Evolutionary conservation across 805 yeast genomes (phyloP).

Genomic region (Monosporozyma aerobia): DNA sequence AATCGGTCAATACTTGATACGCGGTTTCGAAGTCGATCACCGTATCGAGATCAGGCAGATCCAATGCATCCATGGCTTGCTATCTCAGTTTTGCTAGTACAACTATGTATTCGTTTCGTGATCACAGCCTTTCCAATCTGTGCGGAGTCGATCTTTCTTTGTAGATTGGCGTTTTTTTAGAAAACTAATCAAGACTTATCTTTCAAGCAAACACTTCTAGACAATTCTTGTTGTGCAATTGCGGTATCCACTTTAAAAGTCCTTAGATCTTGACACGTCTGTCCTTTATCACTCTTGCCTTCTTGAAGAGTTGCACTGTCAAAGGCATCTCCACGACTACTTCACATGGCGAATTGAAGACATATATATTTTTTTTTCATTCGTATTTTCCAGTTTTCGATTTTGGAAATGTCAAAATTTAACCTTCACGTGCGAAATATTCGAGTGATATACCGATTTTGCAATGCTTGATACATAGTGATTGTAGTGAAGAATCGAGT

Average conservation of each 20-base stretch:
- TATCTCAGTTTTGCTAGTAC: neutral
- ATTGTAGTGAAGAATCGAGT: neutral
- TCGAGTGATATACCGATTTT: neutral
- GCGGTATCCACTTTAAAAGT: neutral
- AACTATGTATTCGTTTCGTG: neutral
- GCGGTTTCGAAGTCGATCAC: conserved; percentile 31
- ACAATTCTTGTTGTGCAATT: neutral
- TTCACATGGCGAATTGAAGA: neutral
- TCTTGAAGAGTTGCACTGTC: neutral
- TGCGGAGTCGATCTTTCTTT: neutral
- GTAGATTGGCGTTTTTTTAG: neutral
- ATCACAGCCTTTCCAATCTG: neutral
- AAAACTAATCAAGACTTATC: neutral
- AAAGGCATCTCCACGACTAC: neutral
- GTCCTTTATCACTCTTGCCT: neutral
- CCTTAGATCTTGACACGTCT: neutral
- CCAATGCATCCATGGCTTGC: conserved; percentile 6
- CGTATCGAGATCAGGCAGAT: conserved; percentile 22
- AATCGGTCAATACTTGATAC: conserved; percentile 22
- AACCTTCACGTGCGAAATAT: neutral
- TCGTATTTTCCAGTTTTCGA: neutral
- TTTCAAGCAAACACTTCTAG: neutral
- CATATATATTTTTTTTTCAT: neutral
- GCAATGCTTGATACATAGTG: neutral
- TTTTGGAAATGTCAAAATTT: neutral